These are phyloP conservation scores for Phytopythium ostracodes DNA, from an alignment of 352 stramenopile species.

Conservation along the genomic window DNA sequence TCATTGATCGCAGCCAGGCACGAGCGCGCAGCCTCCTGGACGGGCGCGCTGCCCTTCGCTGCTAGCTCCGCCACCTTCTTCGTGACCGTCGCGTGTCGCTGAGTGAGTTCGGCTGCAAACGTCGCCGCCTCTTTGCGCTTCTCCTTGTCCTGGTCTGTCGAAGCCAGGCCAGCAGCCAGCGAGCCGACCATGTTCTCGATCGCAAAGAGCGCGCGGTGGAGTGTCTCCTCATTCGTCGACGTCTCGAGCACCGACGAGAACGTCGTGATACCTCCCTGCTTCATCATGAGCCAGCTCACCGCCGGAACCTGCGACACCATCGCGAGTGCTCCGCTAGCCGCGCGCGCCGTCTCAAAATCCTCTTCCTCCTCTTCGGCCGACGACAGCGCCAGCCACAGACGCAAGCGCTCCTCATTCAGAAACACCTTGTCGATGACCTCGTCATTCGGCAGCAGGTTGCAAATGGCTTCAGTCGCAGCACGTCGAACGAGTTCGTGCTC, in stretches of 20 bases:
- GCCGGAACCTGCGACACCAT: slow-evolving; percentile 88
- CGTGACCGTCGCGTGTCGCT: slow-evolving; percentile 22
- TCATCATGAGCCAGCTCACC: slow-evolving; percentile 68
- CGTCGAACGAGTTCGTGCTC: slow-evolving; percentile 96
- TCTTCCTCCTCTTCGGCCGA: slow-evolving; percentile 88
- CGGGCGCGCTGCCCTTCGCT: slow-evolving; percentile 10
- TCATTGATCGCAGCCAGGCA: slow-evolving; percentile 39
- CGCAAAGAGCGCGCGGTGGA: slow-evolving; percentile 72
- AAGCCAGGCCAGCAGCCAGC: slow-evolving; percentile 12
- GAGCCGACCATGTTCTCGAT: slow-evolving; percentile 73
- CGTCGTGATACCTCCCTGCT: slow-evolving; percentile 56
- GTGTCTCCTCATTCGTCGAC: slow-evolving; percentile 53
- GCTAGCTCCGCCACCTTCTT: slow-evolving; percentile 31
- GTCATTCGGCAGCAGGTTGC: slow-evolving; percentile 94
- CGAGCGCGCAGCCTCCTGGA: slow-evolving; percentile 47
- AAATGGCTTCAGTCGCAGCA: slow-evolving; percentile 95
- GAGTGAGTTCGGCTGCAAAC: slow-evolving; percentile 38
- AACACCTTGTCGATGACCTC: slow-evolving; percentile 94
- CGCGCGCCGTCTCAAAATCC: slow-evolving; percentile 90
- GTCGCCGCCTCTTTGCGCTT: slow-evolving; percentile 41
- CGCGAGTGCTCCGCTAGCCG: slow-evolving; percentile 90
- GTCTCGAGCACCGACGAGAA: slow-evolving; percentile 52
- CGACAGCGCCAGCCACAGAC: slow-evolving; percentile 93
- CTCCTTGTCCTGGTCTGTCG: slow-evolving; percentile 40
- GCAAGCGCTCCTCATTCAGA: slow-evolving; percentile 89